Percentiles rank a stretch among this genome's conserved stretches.
Evolutionary conservation across 2,329 filamentous ascomycete genomes (phyloP).

Genomic region (Colletotrichum chrysophilum): DNA sequence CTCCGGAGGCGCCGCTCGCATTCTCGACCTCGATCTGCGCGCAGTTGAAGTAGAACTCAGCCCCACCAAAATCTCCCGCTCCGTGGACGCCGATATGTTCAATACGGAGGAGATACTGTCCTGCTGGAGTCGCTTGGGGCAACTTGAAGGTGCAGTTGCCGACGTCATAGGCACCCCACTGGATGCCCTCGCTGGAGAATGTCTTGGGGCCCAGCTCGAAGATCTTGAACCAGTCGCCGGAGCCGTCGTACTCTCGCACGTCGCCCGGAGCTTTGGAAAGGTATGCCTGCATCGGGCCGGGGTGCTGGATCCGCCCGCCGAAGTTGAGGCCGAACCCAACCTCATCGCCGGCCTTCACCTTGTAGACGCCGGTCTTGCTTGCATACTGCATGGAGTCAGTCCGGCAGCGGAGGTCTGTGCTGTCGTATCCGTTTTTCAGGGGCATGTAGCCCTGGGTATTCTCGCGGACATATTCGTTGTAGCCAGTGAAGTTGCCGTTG

Average conservation of each 20-base stretch:
- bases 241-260: conserved; percentile 23
- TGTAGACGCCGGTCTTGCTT: neutral
- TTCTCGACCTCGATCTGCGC: neutral
- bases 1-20: neutral
- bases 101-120: neutral
- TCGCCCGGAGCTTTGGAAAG: neutral
- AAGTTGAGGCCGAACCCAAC: neutral
- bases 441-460: neutral
- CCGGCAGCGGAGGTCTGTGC: neutral
- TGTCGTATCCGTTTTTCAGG: neutral
- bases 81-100: neutral
- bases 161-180: neutral
- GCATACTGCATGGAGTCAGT: neutral
- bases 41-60: neutral
- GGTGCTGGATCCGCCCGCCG: neutral
- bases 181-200: neutral
- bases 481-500: neutral
- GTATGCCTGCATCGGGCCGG: neutral
- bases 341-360: neutral
- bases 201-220: conserved; percentile 26
- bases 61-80: neutral
- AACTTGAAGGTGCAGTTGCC: neutral
- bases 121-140: neutral
- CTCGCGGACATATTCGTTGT: neutral
- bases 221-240: conserved; percentile 35